Percentiles rank a stretch among this genome's conserved stretches.
phyloP scores from a whole-genome alignment of 1,284 basidiomycete species.

The Irpex sp. region DNA sequence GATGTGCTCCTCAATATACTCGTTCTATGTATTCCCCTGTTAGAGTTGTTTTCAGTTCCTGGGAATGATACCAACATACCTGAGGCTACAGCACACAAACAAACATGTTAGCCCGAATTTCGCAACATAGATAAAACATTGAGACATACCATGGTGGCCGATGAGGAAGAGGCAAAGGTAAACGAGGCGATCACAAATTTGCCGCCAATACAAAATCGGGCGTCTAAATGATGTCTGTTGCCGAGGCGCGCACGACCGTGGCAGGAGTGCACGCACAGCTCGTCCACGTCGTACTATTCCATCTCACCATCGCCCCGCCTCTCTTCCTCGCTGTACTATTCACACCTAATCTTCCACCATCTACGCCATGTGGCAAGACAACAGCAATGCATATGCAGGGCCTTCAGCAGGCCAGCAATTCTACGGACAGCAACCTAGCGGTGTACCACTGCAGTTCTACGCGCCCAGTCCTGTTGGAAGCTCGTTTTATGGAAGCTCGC shows the following conservation, averaged over 20 bases:
- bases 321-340: conserved; percentile 4
- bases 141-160: conserved; percentile 50
- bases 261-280: neutral
- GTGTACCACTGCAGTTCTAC: conserved; percentile 74
- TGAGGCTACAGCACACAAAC: conserved; percentile 51
- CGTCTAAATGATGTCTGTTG: conserved; percentile 6
- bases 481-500: conserved; percentile 64
- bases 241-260: conserved; percentile 6
- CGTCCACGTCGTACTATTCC: neutral
- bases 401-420: conserved; percentile 52
- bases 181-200: conserved; percentile 10
- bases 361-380: conserved; percentile 68
- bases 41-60: no score
- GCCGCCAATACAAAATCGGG: conserved; percentile 4
- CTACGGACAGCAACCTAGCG: conserved; percentile 46
- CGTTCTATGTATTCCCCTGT: conserved; percentile 52
- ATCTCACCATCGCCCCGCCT: neutral
- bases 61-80: conserved; percentile 35
- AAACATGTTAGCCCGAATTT: conserved; percentile 13
- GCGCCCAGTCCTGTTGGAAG: conserved; percentile 48
- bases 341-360: neutral
- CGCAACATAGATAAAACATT: neutral
- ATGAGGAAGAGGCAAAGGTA: conserved; percentile 25
- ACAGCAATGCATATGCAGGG: conserved; percentile 45
- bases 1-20: conserved; percentile 90